Percentiles rank a stretch among this genome's conserved stretches.
Evolutionary conservation across 768 basidiomycete species (phyloP).

Genomic region (Auriculariales sp.): DNA sequence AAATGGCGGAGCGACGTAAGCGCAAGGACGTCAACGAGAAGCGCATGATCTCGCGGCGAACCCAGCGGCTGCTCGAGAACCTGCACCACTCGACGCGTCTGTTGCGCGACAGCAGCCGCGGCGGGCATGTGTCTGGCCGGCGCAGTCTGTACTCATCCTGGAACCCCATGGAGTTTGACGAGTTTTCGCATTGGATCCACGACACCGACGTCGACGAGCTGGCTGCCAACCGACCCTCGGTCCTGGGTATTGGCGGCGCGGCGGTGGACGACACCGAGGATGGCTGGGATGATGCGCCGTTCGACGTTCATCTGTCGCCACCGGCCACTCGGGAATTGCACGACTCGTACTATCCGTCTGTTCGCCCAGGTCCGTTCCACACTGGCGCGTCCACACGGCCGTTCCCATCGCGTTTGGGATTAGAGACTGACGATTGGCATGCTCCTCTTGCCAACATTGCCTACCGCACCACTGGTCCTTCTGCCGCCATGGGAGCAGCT

Average conservation of each 20-base stretch:
- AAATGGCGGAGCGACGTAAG: constrained; percentile 57
- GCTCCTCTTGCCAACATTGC: neutral
- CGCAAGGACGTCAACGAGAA: constrained; percentile 39
- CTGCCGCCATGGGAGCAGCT: neutral
- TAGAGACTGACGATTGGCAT: constrained; percentile 3
- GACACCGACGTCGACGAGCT: constrained; percentile 15
- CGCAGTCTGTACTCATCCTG: neutral
- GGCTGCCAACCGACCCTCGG: constrained; percentile 9
- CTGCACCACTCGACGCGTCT: constrained; percentile 39
- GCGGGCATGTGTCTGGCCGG: neutral
- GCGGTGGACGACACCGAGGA: constrained; percentile 29
- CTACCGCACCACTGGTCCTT: neutral
- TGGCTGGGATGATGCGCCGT: constrained; percentile 25
- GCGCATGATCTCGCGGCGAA: constrained; percentile 50
- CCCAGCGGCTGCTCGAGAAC: constrained; percentile 44
- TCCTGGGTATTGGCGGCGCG: constrained; percentile 49
- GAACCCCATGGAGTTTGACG: neutral
- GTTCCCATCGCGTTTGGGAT: neutral
- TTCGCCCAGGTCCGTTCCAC: constrained; percentile 10
- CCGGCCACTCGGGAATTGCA: constrained; percentile 47
- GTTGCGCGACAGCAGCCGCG: constrained; percentile 25
- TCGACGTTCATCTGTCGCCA: constrained; percentile 23
- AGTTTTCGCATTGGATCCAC: neutral
- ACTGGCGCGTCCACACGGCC: constrained; percentile 4
- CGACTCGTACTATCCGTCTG: constrained; percentile 39